Conservation (phyloP, 1,284 basidiomycete genomes). For the Peniophora sp. region DNA sequence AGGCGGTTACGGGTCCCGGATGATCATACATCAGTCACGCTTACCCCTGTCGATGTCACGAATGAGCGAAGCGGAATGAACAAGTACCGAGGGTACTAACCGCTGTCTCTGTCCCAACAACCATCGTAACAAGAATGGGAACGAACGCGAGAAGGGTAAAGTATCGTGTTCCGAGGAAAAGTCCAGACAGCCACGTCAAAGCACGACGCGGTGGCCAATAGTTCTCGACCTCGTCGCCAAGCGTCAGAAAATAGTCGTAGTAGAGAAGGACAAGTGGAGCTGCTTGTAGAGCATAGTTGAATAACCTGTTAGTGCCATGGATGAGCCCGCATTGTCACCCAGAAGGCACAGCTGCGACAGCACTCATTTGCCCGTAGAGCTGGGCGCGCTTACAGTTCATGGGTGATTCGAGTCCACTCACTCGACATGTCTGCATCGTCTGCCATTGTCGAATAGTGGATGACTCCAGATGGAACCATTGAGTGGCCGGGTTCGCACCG, state of each 20-base stretch:
- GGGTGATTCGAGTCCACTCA: no score
- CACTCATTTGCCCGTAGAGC: no score
- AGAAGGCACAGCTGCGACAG: no score
- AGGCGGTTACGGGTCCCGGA: not conserved
- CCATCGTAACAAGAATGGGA: not conserved
- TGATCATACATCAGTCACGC: not conserved
- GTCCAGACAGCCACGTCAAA: not conserved
- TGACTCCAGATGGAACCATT: no score
- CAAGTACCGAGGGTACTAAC: no score
- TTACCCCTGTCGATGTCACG: not conserved
- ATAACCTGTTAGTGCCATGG: no score
- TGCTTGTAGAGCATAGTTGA: no score
- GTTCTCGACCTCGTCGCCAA: not conserved
- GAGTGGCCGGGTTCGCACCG: no score
- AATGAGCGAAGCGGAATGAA: not conserved
- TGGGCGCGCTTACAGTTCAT: no score
- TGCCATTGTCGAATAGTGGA: no score
- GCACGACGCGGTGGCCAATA: slow-evolving; percentile 2
- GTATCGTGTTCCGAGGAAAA: slow-evolving; percentile 2
- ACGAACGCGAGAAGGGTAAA: not conserved
- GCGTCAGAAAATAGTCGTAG: slow-evolving; percentile 1
- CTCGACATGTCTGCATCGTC: no score
- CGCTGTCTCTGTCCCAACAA: not conserved
- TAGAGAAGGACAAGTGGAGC: not conserved
- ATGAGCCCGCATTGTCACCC: no score